Percentiles rank a stretch among this genome's conserved stretches.
phyloP scores from a whole-genome alignment of 2,329 filamentous ascomycete species.

The Byssoonygena ceratinophila region DNA sequence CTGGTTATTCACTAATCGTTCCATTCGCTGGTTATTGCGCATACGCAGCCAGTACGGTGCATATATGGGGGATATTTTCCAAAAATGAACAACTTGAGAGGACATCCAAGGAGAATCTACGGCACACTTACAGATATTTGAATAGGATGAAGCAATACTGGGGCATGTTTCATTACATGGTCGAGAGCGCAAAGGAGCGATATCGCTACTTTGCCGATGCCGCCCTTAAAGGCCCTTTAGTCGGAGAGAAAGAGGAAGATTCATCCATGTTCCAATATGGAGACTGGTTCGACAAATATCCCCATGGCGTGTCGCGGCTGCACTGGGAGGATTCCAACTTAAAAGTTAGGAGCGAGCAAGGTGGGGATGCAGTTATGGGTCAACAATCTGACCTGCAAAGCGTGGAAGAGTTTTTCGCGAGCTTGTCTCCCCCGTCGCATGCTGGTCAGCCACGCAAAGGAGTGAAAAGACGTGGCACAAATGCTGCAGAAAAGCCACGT shows the following conservation, averaged over 20 bases:
- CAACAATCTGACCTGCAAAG: conserved; percentile 86
- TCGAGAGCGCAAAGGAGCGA: conserved; percentile 79
- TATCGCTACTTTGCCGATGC: conserved; percentile 78
- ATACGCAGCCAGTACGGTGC: conserved; percentile 87
- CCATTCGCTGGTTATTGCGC: conserved; percentile 93
- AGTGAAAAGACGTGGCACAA: conserved; percentile 32
- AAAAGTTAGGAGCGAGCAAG: conserved; percentile 60
- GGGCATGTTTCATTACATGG: conserved; percentile 98
- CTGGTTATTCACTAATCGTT: conserved; percentile 69
- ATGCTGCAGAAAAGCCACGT: conserved; percentile 6
- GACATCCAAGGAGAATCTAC: conserved; percentile 70
- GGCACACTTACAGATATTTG: conserved; percentile 79
- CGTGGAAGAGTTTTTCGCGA: conserved; percentile 87
- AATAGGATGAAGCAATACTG: conserved; percentile 94
- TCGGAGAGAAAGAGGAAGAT: conserved; percentile 31
- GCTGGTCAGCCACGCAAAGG: conserved; percentile 41
- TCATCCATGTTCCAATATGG: conserved; percentile 81
- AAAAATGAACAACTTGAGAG: conserved; percentile 66
- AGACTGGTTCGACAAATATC: conserved; percentile 94
- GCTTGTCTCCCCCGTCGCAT: conserved; percentile 53
- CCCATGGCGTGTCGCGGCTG: conserved; percentile 73
- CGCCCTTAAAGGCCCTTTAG: conserved; percentile 53
- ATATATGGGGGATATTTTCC: conserved; percentile 84
- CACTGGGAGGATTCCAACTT: conserved; percentile 70
- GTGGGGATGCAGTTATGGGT: conserved; percentile 78